Conservation (phyloP, 2,329 filamentous ascomycete genomes). For the Trichoderma sp. region DNA sequence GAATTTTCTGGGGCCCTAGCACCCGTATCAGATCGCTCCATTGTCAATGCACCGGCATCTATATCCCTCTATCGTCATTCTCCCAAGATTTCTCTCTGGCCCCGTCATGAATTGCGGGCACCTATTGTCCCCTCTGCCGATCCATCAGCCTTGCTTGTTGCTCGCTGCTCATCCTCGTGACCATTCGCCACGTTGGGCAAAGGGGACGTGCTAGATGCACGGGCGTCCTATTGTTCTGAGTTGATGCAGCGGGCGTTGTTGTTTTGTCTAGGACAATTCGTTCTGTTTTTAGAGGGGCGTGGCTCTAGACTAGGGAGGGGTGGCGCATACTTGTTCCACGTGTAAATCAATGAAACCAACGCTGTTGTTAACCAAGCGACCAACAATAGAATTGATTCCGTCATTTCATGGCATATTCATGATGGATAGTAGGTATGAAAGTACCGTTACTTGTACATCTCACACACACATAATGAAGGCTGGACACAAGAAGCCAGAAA, state of each 20-base stretch:
- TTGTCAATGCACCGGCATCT: background rate
- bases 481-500: background rate
- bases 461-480: background rate
- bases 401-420: background rate
- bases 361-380: background rate
- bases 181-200: constrained; percentile 16
- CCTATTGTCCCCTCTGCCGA: constrained; percentile 15
- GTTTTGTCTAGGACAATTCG: background rate
- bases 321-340: background rate
- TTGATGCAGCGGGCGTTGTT: background rate
- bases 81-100: background rate
- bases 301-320: background rate
- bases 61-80: background rate
- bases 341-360: background rate
- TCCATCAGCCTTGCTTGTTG: constrained; percentile 16
- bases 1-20: background rate
- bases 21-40: background rate
- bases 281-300: background rate
- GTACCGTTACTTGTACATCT: background rate
- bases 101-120: background rate
- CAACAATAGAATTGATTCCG: background rate
- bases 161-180: constrained; percentile 4
- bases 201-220: constrained; percentile 3
- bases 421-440: background rate
- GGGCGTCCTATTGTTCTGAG: constrained; percentile 19